A percentile compares a stretch with the other conserved stretches of the same genome.
These are phyloP conservation scores for Sphenostylis stenocarpa DNA, from an alignment of 306 rosid genomes.

Conservation along the genomic window DNA sequence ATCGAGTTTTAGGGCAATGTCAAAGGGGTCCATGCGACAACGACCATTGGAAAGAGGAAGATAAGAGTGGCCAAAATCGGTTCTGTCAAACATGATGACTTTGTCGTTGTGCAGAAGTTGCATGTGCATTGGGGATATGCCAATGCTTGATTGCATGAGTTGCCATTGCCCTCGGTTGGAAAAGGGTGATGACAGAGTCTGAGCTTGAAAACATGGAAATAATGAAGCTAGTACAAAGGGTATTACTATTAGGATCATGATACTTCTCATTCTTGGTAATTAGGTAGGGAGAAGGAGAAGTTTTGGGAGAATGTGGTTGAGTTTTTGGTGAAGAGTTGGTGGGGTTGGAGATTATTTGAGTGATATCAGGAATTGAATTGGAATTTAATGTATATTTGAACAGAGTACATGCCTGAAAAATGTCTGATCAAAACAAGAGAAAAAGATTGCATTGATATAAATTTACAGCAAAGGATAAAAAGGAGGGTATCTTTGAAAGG, in stretches of 20 bases:
- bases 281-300: conserved; percentile 3
- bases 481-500: conserved; percentile 30
- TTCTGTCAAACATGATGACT: conserved; percentile 68
- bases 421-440: not conserved
- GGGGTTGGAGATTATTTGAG: not conserved
- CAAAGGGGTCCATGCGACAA: conserved; percentile 45
- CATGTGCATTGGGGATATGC: conserved; percentile 92
- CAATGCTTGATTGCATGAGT: conserved; percentile 56
- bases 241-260: conserved; percentile 16
- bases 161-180: conserved; percentile 60
- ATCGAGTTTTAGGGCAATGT: conserved; percentile 44
- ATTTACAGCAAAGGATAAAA: not conserved
- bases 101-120: conserved; percentile 59
- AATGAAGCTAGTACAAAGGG: conserved; percentile 22
- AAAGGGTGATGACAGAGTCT: not conserved
- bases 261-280: conserved; percentile 1
- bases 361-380: not conserved
- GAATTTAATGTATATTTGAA: not conserved
- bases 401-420: not conserved
- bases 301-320: conserved; percentile 39
- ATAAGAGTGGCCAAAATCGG: conserved; percentile 73
- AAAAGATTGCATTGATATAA: not conserved
- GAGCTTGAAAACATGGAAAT: not conserved
- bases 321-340: conserved; percentile 31
- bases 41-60: conserved; percentile 47